A percentile compares a stretch with the other conserved stretches of the same genome.
These are phyloP conservation scores for Trichoderma sp. DNA, from an alignment of 2,329 filamentous ascomycete species.

Conservation along the genomic window DNA sequence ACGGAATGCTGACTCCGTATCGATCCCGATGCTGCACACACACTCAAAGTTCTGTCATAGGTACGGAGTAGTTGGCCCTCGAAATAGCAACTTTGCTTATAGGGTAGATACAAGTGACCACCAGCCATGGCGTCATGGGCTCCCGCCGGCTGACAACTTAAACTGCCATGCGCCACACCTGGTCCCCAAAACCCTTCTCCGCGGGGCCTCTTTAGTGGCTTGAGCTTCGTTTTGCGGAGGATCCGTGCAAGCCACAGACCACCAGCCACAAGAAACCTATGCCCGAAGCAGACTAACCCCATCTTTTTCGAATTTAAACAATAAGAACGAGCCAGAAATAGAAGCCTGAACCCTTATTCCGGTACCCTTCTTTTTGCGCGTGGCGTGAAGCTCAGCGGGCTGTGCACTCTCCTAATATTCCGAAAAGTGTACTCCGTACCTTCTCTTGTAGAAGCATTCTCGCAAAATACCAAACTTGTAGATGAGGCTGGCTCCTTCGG, in stretches of 20 bases:
- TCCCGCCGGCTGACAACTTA: neutral
- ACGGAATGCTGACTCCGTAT: neutral
- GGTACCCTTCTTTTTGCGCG: neutral
- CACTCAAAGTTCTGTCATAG: neutral
- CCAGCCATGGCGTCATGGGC: conserved; percentile 10
- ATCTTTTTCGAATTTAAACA: neutral
- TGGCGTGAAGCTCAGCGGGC: neutral
- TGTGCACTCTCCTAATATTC: neutral
- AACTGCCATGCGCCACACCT: conserved; percentile 1
- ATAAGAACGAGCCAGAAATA: neutral
- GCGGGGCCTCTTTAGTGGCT: neutral
- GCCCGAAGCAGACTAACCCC: neutral
- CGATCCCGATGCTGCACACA: neutral
- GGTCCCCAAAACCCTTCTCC: neutral
- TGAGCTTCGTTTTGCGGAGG: neutral
- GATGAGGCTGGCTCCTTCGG: neutral
- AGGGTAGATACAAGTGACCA: neutral
- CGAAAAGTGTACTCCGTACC: neutral
- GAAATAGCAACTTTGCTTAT: conserved; percentile 1
- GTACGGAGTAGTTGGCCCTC: neutral
- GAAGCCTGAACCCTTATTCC: neutral
- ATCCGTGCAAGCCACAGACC: neutral
- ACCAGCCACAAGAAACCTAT: neutral
- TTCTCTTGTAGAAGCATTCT: neutral
- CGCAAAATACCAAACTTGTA: neutral